Evolutionary conservation across 345 rosid genomes (phyloP), one percentile per base, ranked within the genome.

Genomic region (Noccaea caerulescens): DNA sequence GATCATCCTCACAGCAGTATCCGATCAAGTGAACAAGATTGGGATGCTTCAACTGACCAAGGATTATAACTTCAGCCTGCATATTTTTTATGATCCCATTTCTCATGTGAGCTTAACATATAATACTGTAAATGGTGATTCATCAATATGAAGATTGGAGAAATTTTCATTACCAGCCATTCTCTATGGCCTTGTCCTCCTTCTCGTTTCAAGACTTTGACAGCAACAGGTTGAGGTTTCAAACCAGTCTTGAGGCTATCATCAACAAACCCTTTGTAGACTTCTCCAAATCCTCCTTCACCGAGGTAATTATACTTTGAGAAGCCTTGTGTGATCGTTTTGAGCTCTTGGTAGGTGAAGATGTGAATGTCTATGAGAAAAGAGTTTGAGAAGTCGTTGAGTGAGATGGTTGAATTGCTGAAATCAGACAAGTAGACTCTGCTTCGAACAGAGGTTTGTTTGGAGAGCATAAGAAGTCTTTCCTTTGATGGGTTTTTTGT

Each of bases 241-340:
- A 86, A 60, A 53, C 89, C 90, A 2, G 69, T 86, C 78, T 81
- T 75, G 49, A 86, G 66, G 51, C 78, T 85, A 72, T 84, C 88
- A 74, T 83, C 86, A 5, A 85, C 27, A 42, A 87, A 89, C 8
- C 98, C 98, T 71, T 92, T 89, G 68, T 80, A 81, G 30, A 92
- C 96, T 0, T 85, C 92, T 1, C 98, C 96, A 10, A 92, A 89
- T 41, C 96, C 92, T 2, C 98, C 98, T 83, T 86, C 89, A 0
- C 96, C 98, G 0, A 89, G 82, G 36, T 82, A 71, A 49, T 86
- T 89, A 73, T 72, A 71, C 71, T 86, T 58, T 8, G 87, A 71
- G 71, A 86, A 89, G 69, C 55, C 79, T 16, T 83, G 80, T 1
- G 98, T 89, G 27, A 81, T 72, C 3, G 72, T 46, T 63, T 84